Evolutionary conservation across 768 basidiomycete genomes (phyloP).

Genomic region (Leccinum longicurvipes): DNA sequence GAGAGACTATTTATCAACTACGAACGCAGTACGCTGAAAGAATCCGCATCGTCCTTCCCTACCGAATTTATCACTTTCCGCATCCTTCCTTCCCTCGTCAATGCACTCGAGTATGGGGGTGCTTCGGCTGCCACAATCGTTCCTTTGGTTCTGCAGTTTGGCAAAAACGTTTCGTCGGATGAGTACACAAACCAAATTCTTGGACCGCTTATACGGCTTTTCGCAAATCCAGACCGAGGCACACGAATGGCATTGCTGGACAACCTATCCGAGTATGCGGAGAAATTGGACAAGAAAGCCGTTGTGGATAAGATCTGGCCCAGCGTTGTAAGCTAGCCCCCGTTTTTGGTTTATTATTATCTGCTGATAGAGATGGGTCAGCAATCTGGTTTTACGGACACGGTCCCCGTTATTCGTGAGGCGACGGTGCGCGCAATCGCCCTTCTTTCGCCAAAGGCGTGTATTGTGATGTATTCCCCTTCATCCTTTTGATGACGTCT

Average conservation of each 20-base stretch:
- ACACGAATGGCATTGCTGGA: constrained; percentile 93
- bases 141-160: constrained; percentile 80
- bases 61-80: constrained; percentile 79
- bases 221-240: constrained; percentile 86
- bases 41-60: constrained; percentile 77
- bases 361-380: constrained; percentile 27
- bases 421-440: constrained; percentile 89
- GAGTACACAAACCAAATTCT: constrained; percentile 71
- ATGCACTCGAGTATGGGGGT: constrained; percentile 76
- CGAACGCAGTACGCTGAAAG: constrained; percentile 64
- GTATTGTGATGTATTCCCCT: not conserved
- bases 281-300: constrained; percentile 80
- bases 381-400: constrained; percentile 97
- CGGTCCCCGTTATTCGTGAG: constrained; percentile 90
- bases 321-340: constrained; percentile 57
- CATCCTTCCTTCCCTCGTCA: constrained; percentile 82
- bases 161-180: constrained; percentile 62
- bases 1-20: not conserved
- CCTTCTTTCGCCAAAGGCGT: constrained; percentile 79
- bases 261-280: constrained; percentile 76
- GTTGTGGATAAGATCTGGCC: constrained; percentile 93
- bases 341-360: too few species aligned
- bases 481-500: not conserved
- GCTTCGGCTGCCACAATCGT: constrained; percentile 73
- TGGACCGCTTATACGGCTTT: constrained; percentile 79